These are phyloP conservation scores for Drosera spatulata DNA, from an alignment of 179 eudicot genomes.

Conservation along the genomic window DNA sequence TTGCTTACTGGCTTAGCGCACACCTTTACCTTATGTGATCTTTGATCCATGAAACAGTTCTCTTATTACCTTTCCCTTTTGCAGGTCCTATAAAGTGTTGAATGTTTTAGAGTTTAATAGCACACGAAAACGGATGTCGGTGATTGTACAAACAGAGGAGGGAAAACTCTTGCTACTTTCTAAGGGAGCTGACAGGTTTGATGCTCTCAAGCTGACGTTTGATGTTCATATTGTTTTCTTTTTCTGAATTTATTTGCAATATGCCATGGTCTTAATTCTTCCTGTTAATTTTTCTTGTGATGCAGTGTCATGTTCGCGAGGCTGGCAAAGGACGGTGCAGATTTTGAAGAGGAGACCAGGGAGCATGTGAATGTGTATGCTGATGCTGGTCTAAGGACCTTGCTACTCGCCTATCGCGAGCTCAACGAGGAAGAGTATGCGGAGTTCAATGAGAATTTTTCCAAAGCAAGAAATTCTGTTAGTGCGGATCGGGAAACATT, in stretches of 20 bases:
- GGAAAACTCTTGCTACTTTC: conserved; percentile 55
- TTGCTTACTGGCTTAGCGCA: no score
- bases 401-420: conserved; percentile 81
- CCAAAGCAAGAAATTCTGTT: conserved; percentile 63
- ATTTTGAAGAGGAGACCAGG: conserved; percentile 64
- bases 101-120: conserved; percentile 65
- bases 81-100: conserved; percentile 35
- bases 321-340: conserved; percentile 54
- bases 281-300: background rate
- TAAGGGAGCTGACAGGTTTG: conserved; percentile 96
- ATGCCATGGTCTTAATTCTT: no score
- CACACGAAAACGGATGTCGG: conserved; percentile 63
- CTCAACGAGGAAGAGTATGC: conserved; percentile 48
- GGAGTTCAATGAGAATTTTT: conserved; percentile 42
- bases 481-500: conserved; percentile 63
- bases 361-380: conserved; percentile 82
- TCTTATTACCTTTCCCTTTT: background rate
- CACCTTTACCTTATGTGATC: background rate
- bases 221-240: no score
- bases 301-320: conserved; percentile 90
- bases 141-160: conserved; percentile 51
- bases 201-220: background rate
- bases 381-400: conserved; percentile 89
- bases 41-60: background rate
- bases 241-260: no score